Evolutionary conservation across 1,284 basidiomycete genomes (phyloP).

Genomic region (Sporisorium graminicola): DNA sequence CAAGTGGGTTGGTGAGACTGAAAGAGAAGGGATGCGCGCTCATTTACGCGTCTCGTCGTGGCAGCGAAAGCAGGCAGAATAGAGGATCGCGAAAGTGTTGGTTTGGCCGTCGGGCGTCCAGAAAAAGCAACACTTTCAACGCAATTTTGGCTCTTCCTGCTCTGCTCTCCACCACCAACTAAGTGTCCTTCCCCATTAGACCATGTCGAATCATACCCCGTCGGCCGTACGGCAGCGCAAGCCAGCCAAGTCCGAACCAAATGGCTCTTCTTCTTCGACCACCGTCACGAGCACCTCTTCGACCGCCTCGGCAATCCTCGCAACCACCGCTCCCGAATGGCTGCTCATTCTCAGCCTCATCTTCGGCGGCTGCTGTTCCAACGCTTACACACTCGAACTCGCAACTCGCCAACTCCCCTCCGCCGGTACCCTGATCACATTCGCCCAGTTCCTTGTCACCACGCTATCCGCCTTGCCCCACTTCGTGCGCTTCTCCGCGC

Average conservation of each 20-base stretch:
- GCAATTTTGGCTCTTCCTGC: background rate
- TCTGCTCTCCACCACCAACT: constrained; percentile 6
- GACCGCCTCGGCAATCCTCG: constrained; percentile 14
- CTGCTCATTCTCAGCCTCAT: constrained; percentile 62
- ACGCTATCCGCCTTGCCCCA: constrained; percentile 53
- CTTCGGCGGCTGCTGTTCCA: constrained; percentile 68
- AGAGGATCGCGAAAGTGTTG: background rate
- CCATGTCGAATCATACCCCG: constrained; percentile 1
- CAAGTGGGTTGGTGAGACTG: background rate
- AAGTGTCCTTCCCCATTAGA: too few relatives aligned
- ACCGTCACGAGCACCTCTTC: background rate
- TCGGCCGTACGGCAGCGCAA: constrained; percentile 20
- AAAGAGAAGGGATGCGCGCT: constrained; percentile 12
- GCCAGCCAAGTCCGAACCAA: background rate
- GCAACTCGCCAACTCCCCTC: constrained; percentile 59
- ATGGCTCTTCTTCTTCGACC: constrained; percentile 1
- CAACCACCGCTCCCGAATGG: constrained; percentile 50
- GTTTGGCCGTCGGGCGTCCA: background rate
- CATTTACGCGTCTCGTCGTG: background rate
- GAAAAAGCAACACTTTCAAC: constrained; percentile 6
- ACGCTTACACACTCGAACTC: constrained; percentile 64
- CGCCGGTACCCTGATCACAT: constrained; percentile 64
- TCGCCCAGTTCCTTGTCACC: constrained; percentile 64
- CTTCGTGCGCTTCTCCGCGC: constrained; percentile 35
- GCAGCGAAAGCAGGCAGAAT: background rate